These are phyloP conservation scores for Cyclotella atomus DNA, from an alignment of 108 stramenopile genomes.

Conservation along the genomic window DNA sequence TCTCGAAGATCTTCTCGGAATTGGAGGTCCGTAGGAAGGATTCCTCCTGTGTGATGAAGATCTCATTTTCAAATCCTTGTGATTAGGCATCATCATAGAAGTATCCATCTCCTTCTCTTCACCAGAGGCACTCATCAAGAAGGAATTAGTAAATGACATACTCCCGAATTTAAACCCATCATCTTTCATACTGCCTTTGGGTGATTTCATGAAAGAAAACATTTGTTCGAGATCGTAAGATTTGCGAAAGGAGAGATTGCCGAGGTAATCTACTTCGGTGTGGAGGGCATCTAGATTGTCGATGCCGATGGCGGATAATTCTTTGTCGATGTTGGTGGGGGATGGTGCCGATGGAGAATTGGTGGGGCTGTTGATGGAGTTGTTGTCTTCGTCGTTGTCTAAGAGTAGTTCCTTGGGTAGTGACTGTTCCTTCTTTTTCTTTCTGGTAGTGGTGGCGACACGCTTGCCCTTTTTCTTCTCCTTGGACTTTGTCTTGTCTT, in stretches of 20 bases:
- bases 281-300: slow-evolving; percentile 9
- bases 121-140: not conserved
- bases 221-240: slow-evolving; percentile 44
- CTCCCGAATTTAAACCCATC: slow-evolving; percentile 9
- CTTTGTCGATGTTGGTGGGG: slow-evolving; percentile 32
- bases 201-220: slow-evolving; percentile 35
- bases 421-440: not conserved
- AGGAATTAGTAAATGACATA: slow-evolving; percentile 13
- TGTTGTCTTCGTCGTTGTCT: not conserved
- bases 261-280: slow-evolving; percentile 17
- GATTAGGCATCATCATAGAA: not conserved
- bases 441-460: not conserved
- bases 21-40: not conserved
- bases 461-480: not conserved
- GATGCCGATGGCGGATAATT: slow-evolving; percentile 21
- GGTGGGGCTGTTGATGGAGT: not conserved
- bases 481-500: not conserved
- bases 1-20: not conserved
- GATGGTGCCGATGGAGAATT: not conserved
- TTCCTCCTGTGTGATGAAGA: not conserved
- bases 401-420: slow-evolving; percentile 3
- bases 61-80: not conserved
- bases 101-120: not conserved
- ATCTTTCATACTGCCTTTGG: slow-evolving; percentile 5
- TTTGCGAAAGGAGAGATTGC: slow-evolving; percentile 39